Percentiles rank a stretch among this genome's conserved stretches.
phyloP scores from a whole-genome alignment of 2,329 filamentous ascomycete genomes.

The Aspergillus sp. region DNA sequence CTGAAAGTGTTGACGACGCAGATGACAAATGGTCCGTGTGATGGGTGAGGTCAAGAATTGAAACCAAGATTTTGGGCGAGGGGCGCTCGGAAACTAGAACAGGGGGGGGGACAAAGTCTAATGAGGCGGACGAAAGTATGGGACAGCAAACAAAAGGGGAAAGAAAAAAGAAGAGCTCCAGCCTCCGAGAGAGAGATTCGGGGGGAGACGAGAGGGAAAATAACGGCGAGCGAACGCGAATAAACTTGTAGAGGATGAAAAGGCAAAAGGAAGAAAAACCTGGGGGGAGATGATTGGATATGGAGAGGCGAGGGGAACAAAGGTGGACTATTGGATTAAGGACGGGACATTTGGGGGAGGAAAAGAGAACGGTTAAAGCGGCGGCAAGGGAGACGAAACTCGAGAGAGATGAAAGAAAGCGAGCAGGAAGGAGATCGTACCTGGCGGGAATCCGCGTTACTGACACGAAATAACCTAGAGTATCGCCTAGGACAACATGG shows the following conservation, averaged over 20 bases:
- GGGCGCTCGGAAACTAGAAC: constrained; percentile 4
- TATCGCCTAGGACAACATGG: constrained; percentile 33
- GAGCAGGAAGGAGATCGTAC: constrained; percentile 18
- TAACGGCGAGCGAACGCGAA: background rate
- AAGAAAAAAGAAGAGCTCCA: background rate
- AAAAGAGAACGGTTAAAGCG: constrained; percentile 2
- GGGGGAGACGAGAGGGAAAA: constrained; percentile 1
- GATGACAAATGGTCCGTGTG: constrained; percentile 7
- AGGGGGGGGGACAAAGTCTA: constrained; percentile 4
- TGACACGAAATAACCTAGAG: constrained; percentile 26
- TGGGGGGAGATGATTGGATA: constrained; percentile 4
- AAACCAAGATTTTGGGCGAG: constrained; percentile 7
- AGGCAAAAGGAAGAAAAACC: constrained; percentile 4
- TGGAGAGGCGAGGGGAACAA: background rate
- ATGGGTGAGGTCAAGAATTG: background rate
- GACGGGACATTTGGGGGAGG: background rate
- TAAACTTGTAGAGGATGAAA: background rate
- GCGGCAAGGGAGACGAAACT: constrained; percentile 11
- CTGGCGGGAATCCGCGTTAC: constrained; percentile 30
- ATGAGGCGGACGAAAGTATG: constrained; percentile 7
- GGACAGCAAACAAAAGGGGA: constrained; percentile 10
- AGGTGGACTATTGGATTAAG: background rate
- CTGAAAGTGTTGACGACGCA: background rate
- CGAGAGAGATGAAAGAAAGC: constrained; percentile 2
- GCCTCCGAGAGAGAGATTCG: background rate